Evolutionary conservation across 1,284 basidiomycete genomes (phyloP).

Genomic region (Puccinia novopanici): DNA sequence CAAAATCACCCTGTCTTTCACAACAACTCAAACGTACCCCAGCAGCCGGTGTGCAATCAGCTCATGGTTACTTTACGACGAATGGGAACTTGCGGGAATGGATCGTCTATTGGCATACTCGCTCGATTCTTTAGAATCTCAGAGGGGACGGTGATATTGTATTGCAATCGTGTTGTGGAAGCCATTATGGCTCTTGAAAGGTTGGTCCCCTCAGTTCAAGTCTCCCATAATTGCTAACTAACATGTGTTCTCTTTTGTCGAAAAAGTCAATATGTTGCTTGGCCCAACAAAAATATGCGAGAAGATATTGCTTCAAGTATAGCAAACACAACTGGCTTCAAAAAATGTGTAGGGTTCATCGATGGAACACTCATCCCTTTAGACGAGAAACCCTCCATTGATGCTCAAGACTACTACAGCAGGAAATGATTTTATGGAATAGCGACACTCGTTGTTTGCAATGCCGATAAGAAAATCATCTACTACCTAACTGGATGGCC

Average conservation of each 20-base stretch:
- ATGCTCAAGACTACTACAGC: neutral
- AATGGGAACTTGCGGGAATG: neutral
- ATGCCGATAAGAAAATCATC: neutral
- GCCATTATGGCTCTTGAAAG: neutral
- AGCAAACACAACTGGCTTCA: neutral
- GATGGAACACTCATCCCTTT: neutral
- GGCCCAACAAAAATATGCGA: neutral
- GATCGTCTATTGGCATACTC: slow-evolving; percentile 7
- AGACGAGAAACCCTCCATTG: neutral
- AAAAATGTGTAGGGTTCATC: neutral
- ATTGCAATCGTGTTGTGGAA: neutral
- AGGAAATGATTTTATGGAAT: neutral
- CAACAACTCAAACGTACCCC: neutral
- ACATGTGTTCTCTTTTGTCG: neutral
- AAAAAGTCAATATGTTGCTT: neutral
- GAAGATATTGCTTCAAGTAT: neutral
- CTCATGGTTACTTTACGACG: neutral
- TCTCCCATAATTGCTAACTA: too few relatives aligned
- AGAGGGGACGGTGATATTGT: neutral
- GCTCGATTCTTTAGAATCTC: neutral
- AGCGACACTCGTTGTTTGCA: neutral
- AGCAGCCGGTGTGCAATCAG: neutral
- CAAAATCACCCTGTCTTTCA: slow-evolving; percentile 1
- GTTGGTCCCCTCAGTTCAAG: neutral
- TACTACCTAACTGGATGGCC: slow-evolving; percentile 11